Evolutionary conservation across 2,329 filamentous ascomycete species (phyloP).

Genomic region (Xylariaceae sp.): DNA sequence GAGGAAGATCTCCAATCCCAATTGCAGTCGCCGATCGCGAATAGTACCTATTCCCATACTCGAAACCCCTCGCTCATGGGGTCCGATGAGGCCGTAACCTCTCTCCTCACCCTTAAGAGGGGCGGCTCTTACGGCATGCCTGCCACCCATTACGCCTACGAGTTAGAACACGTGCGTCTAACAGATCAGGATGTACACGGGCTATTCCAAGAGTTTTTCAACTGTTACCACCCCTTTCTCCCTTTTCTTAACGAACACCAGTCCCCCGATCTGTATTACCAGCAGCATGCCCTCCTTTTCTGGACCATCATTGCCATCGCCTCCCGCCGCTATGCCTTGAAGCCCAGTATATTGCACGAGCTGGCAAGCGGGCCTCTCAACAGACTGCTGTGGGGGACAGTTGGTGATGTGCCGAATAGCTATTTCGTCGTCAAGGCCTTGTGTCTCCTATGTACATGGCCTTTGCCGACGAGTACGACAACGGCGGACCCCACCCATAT

Average conservation of each 20-base stretch:
- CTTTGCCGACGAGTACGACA: constrained; percentile 80
- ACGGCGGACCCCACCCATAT: constrained; percentile 83
- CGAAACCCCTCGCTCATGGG: constrained; percentile 69
- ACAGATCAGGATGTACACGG: constrained; percentile 67
- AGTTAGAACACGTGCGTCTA: constrained; percentile 67
- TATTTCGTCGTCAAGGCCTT: constrained; percentile 83
- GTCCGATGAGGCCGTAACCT: constrained; percentile 72
- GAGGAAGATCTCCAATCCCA: constrained; percentile 61
- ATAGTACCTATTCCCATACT: constrained; percentile 63
- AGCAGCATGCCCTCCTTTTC: constrained; percentile 81
- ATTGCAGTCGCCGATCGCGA: constrained; percentile 64
- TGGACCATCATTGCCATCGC: constrained; percentile 83
- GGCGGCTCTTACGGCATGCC: constrained; percentile 66
- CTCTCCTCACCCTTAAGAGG: constrained; percentile 69
- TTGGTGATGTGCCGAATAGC: constrained; percentile 77
- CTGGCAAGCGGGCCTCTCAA: constrained; percentile 70
- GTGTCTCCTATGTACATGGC: constrained; percentile 81
- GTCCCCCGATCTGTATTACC: constrained; percentile 74
- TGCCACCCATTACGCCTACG: constrained; percentile 60
- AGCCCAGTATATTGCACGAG: constrained; percentile 68
- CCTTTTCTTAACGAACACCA: constrained; percentile 73
- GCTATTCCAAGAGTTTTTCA: constrained; percentile 78
- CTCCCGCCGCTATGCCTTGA: constrained; percentile 70
- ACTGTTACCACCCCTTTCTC: constrained; percentile 76
- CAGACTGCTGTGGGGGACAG: constrained; percentile 76